Evolutionary conservation across 768 basidiomycete genomes (phyloP).

Genomic region (Tylopilus balloui): DNA sequence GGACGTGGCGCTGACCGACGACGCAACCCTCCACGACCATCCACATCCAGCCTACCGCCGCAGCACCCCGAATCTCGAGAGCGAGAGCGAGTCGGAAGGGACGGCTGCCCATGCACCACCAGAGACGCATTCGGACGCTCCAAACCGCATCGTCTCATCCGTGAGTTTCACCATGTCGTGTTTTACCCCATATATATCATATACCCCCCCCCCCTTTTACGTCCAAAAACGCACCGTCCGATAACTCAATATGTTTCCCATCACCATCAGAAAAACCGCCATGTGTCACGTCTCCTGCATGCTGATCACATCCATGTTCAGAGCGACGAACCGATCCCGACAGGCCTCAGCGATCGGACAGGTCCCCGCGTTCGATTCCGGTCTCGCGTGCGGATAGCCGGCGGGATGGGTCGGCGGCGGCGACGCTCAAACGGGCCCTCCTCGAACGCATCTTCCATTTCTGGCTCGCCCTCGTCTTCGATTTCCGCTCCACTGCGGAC

Average conservation of each 20-base stretch:
- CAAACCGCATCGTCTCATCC: background rate
- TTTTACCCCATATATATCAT: background rate
- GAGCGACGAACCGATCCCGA: slow-evolving; percentile 16
- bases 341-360: slow-evolving; percentile 7
- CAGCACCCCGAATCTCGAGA: slow-evolving; percentile 4
- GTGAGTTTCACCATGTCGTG: slow-evolving; percentile 14
- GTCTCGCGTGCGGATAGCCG: slow-evolving; percentile 73
- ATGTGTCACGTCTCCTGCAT: background rate
- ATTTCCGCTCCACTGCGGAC: slow-evolving; percentile 77
- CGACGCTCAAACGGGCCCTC: slow-evolving; percentile 25
- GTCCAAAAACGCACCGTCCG: too few species aligned
- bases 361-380: slow-evolving; percentile 55
- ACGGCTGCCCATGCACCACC: background rate
- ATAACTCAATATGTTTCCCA: too few species aligned
- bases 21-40: background rate
- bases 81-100: slow-evolving; percentile 13
- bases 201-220: too few species aligned
- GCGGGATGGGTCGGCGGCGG: slow-evolving; percentile 53
- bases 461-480: slow-evolving; percentile 70
- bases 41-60: background rate
- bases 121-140: background rate
- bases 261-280: background rate
- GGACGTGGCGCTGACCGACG: background rate
- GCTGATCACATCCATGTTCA: slow-evolving; percentile 8
- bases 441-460: slow-evolving; percentile 39